Base-by-base conservation (phyloP, 192 early-diverging fungal species). In the Rhizophagus clarus region DNA sequence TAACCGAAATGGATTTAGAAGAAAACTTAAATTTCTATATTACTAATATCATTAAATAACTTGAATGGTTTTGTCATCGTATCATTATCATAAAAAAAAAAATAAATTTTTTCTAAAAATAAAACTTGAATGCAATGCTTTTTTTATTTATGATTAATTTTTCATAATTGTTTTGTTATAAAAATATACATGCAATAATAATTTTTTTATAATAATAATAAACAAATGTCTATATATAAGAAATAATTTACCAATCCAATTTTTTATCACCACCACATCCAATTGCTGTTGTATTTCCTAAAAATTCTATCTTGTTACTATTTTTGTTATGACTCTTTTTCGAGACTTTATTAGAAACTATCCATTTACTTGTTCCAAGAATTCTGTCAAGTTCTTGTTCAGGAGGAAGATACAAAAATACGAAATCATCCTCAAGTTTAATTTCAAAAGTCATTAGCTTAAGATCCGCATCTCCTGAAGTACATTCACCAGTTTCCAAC, bases 391-490 rank as follows among this genome's bases (percentile, higher is more conserved):
- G 74, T 42, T 84, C 79, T 4, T 81, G 72, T 3, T 63, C 72
- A 1, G 87, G 72, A 3, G 91, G 90, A 45, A 92, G 72, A 15
- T 78, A 56, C 31, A 92, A 77, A 60, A 68, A 82, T 24, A 92
- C 85, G 28, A 79, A 79, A 32, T 82, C 83, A 63, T 75, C 76
- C 26, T 84, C 90, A 26, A 88, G 76, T 75, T 87, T 91, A n/a
- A 92, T 83, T 20, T 89, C 84, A 79, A 92, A 92, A 29, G 91
- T 91, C 26, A 81, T 77, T 20, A 92, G 74, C n/a, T 67, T 79
- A 51, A 85, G 85, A 11, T 81, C 73, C 15, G 80, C 74, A 26
- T 84, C 86, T 69, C 82, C 89, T 15, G 88, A 63, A 28, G 90
- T 73, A 34, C 89, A 90, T 72, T 82, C 80, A 28, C 89, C 91